phyloP scores from a whole-genome alignment of 2,329 filamentous ascomycete species.

The Apiospora rasikravindrae region DNA sequence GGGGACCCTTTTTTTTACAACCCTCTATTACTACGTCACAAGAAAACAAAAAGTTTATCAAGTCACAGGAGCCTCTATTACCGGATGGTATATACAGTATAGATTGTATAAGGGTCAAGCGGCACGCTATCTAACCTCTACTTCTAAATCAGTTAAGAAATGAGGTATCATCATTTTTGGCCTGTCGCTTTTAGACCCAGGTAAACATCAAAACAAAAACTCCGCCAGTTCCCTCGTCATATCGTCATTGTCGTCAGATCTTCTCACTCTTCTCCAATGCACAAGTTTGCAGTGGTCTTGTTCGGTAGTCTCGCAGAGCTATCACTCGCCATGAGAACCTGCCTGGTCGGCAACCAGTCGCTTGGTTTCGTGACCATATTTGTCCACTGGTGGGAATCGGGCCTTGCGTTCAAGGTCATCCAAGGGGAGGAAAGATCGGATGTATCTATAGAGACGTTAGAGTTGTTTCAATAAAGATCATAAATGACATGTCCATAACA shows the following conservation, averaged over 20 bases:
- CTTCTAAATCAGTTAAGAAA: neutral
- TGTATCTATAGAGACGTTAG: conserved; percentile 63
- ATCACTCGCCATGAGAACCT: conserved; percentile 49
- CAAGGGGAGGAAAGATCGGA: conserved; percentile 80
- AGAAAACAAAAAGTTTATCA: neutral
- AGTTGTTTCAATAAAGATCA: neutral
- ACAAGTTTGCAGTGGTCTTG: neutral
- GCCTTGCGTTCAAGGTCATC: conserved; percentile 81
- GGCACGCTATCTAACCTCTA: conserved; percentile 7
- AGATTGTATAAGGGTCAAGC: neutral
- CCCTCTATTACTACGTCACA: neutral
- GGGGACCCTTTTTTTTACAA: neutral
- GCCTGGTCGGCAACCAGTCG: conserved; percentile 48
- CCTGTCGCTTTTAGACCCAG: neutral
- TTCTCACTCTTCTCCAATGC: neutral
- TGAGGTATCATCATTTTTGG: conserved; percentile 12
- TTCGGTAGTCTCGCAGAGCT: neutral
- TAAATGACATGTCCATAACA: conserved; percentile 34
- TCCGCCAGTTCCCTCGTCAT: neutral
- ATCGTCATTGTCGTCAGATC: neutral
- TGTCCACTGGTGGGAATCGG: conserved; percentile 71
- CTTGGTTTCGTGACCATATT: conserved; percentile 54
- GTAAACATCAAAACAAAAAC: neutral
- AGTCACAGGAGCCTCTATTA: neutral
- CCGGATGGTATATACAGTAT: neutral